Evolutionary conservation across 257 asterid genomes (phyloP), one percentile per base, ranked within the genome.

Genomic region (Leonotis leonurus): DNA sequence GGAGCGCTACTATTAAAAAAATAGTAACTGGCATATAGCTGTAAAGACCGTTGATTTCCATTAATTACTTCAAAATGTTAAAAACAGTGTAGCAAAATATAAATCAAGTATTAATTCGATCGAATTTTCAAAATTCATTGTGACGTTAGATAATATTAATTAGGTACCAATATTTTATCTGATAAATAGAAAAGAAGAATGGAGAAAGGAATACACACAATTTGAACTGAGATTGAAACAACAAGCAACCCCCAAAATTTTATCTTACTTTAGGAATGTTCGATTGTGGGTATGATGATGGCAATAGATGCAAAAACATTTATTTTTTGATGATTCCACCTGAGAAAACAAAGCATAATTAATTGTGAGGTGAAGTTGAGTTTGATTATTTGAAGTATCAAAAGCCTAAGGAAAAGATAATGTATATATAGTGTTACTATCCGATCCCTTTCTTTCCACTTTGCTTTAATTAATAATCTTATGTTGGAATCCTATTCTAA

Each of bases 401-500:
- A 56, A 67, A 35, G 65, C 14, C 6, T 57, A 27, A 39, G 22
- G 8, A 37, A 43, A 25, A 53, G 50, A 70, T 52, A 33, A 69
- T 60, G 9, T n/a, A 40, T 46, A 57, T 26, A 60, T 69, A 39
- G n/a, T n/a, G n/a, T n/a, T n/a, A 20, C 48, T 56, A 30, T 51
- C 8, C 30, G 16, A 49, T 22, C 49, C 59, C 32, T 44, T 35
- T 46, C 32, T 44, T 35, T 46, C 18, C 35, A 46, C 32, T 35
- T 43, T 59, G 65, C 65, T 27, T 43, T 58, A 20, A 16, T 58
- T 22, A 3, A 3, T 30, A 26, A 49, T 62, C 46, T 46, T 39
- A 25, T 55, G 44, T 62, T 36, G 40, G 78, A 68, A 73, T 73
- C 75, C 41, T 56, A 68, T 73, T 73, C 78, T 41, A 36, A 17